A percentile compares a stretch with the other conserved stretches of the same genome.
Evolutionary conservation across 768 basidiomycete species (phyloP).

Genomic region (Mycena albidolilacea): DNA sequence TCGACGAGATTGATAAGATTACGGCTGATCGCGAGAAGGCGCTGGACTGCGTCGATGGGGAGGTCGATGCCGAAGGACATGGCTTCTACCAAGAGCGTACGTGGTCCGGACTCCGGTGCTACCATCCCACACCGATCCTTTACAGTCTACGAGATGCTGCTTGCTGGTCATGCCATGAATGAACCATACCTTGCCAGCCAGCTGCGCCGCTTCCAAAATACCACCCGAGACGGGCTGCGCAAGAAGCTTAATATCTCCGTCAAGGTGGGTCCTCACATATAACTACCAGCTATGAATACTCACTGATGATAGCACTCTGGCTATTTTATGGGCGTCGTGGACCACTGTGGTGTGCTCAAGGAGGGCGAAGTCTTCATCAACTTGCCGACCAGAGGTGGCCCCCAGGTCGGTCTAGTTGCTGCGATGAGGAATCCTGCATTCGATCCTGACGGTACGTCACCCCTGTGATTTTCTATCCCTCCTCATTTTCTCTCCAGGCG

Average conservation of each 20-base stretch:
- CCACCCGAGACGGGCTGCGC: slow-evolving; percentile 31
- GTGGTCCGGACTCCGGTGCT: background rate
- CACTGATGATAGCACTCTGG: slow-evolving; percentile 33
- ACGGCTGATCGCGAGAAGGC: slow-evolving; percentile 34
- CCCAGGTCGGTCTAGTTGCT: slow-evolving; percentile 37
- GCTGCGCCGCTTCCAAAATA: slow-evolving; percentile 36
- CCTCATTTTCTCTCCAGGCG: slow-evolving; percentile 17
- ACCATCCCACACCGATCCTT: background rate
- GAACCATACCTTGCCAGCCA: slow-evolving; percentile 41
- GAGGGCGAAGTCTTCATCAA: slow-evolving; percentile 45
- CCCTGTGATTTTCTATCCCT: background rate
- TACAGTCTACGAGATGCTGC: slow-evolving; percentile 42
- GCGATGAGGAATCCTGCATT: slow-evolving; percentile 42
- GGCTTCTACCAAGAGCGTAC: slow-evolving; percentile 37
- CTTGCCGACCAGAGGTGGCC: slow-evolving; percentile 35
- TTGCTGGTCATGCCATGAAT: slow-evolving; percentile 41
- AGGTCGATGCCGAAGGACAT: slow-evolving; percentile 35
- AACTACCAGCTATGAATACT: background rate
- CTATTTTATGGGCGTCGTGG: slow-evolving; percentile 40
- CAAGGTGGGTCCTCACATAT: slow-evolving; percentile 20
- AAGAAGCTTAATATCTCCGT: slow-evolving; percentile 41
- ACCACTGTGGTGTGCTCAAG: slow-evolving; percentile 40
- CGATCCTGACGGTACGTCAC: slow-evolving; percentile 35
- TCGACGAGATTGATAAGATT: slow-evolving; percentile 36
- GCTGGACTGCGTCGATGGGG: slow-evolving; percentile 36